A percentile compares a stretch with the other conserved stretches of the same genome.
These are phyloP conservation scores for Penicillium egyptiacum DNA, from an alignment of 495 filamentous ascomycete genomes.

Conservation along the genomic window DNA sequence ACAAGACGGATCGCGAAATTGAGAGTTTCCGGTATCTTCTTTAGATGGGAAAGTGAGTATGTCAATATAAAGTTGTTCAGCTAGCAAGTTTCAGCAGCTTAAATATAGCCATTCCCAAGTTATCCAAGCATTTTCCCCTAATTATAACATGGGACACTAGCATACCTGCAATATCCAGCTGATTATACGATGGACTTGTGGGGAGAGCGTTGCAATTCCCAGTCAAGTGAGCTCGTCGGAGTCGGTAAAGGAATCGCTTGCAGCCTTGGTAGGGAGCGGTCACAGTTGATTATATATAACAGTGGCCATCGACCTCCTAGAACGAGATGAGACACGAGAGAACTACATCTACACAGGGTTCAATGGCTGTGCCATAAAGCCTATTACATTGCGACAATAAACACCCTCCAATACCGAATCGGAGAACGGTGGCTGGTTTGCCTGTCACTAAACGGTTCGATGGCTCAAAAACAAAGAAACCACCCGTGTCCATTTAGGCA, in stretches of 20 bases:
- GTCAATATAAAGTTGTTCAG: background rate
- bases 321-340: constrained; percentile 55
- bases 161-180: too few species aligned
- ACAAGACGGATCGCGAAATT: constrained; percentile 40
- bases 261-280: constrained; percentile 12
- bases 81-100: background rate
- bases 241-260: too few species aligned
- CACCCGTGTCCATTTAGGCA: background rate
- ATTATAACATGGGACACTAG: too few species aligned
- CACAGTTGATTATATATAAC: constrained; percentile 19
- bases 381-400: too few species aligned
- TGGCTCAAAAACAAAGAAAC: background rate
- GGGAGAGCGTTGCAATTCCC: constrained; percentile 14
- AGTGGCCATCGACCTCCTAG: constrained; percentile 7
- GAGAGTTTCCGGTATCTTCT: constrained; percentile 37
- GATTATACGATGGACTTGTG: too few species aligned
- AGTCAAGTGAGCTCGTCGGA: constrained; percentile 7
- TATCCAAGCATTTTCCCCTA: too few species aligned
- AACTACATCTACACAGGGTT: constrained; percentile 81
- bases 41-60: background rate
- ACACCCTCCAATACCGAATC: constrained; percentile 43
- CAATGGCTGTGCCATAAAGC: constrained; percentile 93
- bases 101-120: background rate
- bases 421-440: constrained; percentile 73
- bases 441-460: background rate